Evolutionary conservation across 306 rosid species (phyloP), one percentile per base, ranked within the genome.

Genomic region (Cajanus cajan): DNA sequence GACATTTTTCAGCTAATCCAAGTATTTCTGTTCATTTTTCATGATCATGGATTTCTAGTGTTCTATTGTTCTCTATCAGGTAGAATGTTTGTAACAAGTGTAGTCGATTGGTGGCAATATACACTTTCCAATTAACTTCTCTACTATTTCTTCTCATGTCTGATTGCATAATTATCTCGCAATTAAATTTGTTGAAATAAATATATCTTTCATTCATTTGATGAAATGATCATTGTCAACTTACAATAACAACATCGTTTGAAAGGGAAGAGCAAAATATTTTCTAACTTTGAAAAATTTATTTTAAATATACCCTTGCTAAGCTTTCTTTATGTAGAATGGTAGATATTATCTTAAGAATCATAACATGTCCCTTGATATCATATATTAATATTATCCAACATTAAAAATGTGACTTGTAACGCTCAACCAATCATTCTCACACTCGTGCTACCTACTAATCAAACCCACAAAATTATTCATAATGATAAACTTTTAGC

Each of bases 151-250:
- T 43, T 24, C 52, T 11, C 6, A 44, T 41, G 13, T 11, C 16
- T 65, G 50, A 10, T 41, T 67, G 10, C 52, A 67, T 19, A 21
- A 19, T 52, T 4, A 11, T 41, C 87, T 87, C 85, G 71, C 92
- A 92, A 84, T 89, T 90, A 74, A 62, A 82, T 62, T 78, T 85
- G 81, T 89, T 89, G 78, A 86, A 89, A 73, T 52, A n/a, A 89
- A 91, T 58, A 72, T 62, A 33, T 34, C 67, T 72, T 28, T 28
- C 79, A 89, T 87, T 92, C 91, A 87, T 87, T 86, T 90, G 91
- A 89, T 79, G 66, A 88, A 81, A 65, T 78, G 28, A 18, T 7
- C 5, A 47, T 14, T 0, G 22, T 15, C 48, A 36, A 64, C 6
- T 16, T 2, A 9, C 33, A 65, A 9, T 18, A 39, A 18, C 15